phyloP scores from a whole-genome alignment of 768 basidiomycete species.

The Lepiota brunneoincarnata region DNA sequence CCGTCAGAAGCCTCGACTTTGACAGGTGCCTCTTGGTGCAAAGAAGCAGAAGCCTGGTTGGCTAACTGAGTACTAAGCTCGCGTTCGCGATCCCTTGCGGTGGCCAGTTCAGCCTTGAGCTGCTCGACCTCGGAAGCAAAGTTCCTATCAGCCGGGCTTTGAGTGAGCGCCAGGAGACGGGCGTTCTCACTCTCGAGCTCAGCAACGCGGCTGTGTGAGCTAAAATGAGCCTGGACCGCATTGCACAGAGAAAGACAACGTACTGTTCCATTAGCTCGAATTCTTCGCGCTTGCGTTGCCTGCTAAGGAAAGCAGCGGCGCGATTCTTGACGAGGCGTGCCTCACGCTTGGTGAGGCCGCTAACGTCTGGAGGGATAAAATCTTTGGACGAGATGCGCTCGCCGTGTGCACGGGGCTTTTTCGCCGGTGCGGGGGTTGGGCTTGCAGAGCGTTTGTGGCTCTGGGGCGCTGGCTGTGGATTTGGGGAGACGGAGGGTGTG shows the following conservation, averaged over 20 bases:
- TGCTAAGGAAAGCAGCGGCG: slow-evolving; percentile 86
- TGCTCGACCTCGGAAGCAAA: slow-evolving; percentile 62
- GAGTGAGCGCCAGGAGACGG: slow-evolving; percentile 60
- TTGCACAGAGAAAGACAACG: slow-evolving; percentile 30
- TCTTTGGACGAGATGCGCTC: slow-evolving; percentile 69
- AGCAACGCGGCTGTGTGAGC: slow-evolving; percentile 64
- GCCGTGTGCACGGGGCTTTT: slow-evolving; percentile 44
- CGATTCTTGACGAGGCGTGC: slow-evolving; percentile 91
- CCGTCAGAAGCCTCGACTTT: slow-evolving; percentile 63
- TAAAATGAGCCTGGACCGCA: slow-evolving; percentile 17
- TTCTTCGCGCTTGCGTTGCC: slow-evolving; percentile 90
- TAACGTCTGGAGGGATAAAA: slow-evolving; percentile 86
- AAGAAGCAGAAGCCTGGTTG: slow-evolving; percentile 24
- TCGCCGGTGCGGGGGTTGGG: slow-evolving; percentile 29
- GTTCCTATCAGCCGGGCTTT: slow-evolving; percentile 34
- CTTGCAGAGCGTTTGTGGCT: slow-evolving; percentile 46
- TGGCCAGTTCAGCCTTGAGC: slow-evolving; percentile 62
- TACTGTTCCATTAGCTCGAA: slow-evolving; percentile 90
- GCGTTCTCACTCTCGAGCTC: slow-evolving; percentile 85
- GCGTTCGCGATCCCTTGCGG: slow-evolving; percentile 64
- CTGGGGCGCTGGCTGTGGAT: slow-evolving; percentile 19
- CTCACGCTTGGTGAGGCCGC: slow-evolving; percentile 86
- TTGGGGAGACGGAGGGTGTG: slow-evolving; percentile 16
- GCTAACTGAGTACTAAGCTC: slow-evolving; percentile 63
- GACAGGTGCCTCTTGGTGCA: slow-evolving; percentile 31